These are phyloP conservation scores for Antitrichia curtipendula DNA, from an alignment of 225 moss, liverwort and hornwort genomes.

Conservation along the genomic window DNA sequence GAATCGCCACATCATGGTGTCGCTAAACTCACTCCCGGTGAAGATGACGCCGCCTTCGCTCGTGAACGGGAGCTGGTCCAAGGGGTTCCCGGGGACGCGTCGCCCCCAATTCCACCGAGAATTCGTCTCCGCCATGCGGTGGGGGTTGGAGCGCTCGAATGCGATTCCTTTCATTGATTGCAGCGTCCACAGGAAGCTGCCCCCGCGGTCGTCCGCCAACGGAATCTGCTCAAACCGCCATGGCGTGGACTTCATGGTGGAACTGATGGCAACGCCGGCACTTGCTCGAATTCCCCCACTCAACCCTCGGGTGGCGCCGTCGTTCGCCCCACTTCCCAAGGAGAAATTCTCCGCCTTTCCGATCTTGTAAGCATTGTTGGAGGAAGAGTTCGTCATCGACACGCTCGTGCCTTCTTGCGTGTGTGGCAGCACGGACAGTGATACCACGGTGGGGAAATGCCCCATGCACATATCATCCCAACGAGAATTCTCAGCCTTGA, in stretches of 20 bases:
- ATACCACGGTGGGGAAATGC: constrained; percentile 27
- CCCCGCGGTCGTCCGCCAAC: constrained; percentile 18
- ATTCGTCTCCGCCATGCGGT: constrained; percentile 23
- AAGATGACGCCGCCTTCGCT: constrained; percentile 40
- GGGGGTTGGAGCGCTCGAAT: constrained; percentile 32
- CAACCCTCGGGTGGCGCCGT: constrained; percentile 1
- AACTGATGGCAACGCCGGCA: background rate
- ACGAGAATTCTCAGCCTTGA: constrained; percentile 32
- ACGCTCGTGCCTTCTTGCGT: constrained; percentile 25
- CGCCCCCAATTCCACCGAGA: constrained; percentile 24
- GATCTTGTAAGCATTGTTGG: constrained; percentile 9
- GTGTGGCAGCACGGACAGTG: constrained; percentile 10
- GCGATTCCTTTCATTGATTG: constrained; percentile 30
- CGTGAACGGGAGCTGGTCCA: constrained; percentile 24
- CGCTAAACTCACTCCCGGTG: constrained; percentile 3
- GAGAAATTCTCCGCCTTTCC: constrained; percentile 8
- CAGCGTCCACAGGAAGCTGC: constrained; percentile 34
- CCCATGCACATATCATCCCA: constrained; percentile 30
- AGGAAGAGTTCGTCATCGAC: constrained; percentile 41
- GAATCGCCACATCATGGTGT: constrained; percentile 38
- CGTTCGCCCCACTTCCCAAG: background rate
- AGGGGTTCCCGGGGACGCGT: constrained; percentile 23
- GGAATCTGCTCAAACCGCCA: constrained; percentile 43
- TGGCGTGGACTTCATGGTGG: constrained; percentile 29
- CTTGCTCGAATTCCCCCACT: constrained; percentile 1